These are phyloP conservation scores for Candida frijolesensis DNA, from an alignment of 1,139 yeast genomes.

Conservation along the genomic window DNA sequence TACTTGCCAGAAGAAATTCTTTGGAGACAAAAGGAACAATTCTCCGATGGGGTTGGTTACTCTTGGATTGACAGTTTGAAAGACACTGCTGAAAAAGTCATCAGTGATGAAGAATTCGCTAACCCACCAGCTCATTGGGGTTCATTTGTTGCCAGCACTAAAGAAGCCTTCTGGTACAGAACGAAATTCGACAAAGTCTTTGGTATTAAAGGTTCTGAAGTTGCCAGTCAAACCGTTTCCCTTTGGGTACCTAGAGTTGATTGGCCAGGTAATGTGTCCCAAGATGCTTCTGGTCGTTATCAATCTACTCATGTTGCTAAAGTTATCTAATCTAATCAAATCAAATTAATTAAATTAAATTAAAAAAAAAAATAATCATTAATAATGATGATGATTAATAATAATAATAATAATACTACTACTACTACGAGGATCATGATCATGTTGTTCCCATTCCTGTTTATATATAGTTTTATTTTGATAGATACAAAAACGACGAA, in stretches of 20 bases:
- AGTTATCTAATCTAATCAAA: conserved; percentile 2
- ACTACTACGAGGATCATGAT: too few relatives aligned
- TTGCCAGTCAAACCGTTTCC: conserved; percentile 93
- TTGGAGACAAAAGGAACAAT: conserved; percentile 99
- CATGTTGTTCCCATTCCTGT: background rate
- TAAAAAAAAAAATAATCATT: background rate
- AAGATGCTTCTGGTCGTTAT: conserved; percentile 97
- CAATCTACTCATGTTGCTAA: conserved; percentile 76
- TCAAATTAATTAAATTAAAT: too few relatives aligned
- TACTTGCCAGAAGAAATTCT: conserved; percentile 94
- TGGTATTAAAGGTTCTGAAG: conserved; percentile 68
- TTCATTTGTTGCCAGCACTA: conserved; percentile 87
- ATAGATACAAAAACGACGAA: too few relatives aligned
- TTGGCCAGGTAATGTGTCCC: conserved; percentile 89
- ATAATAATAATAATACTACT: too few relatives aligned
- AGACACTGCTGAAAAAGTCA: conserved; percentile 87
- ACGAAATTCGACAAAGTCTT: conserved; percentile 91
- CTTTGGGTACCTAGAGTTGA: conserved; percentile 99
- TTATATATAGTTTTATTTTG: background rate
- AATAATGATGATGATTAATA: too few relatives aligned
- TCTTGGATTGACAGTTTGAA: conserved; percentile 98
- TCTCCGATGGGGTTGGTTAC: conserved; percentile 99
- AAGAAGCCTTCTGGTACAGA: conserved; percentile 99
- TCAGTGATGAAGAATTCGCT: conserved; percentile 86
- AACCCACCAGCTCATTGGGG: conserved; percentile 97